A percentile compares a stretch with the other conserved stretches of the same genome.
Evolutionary conservation across 2,329 filamentous ascomycete genomes (phyloP).

Genomic region (Dothideomycetes sp.): DNA sequence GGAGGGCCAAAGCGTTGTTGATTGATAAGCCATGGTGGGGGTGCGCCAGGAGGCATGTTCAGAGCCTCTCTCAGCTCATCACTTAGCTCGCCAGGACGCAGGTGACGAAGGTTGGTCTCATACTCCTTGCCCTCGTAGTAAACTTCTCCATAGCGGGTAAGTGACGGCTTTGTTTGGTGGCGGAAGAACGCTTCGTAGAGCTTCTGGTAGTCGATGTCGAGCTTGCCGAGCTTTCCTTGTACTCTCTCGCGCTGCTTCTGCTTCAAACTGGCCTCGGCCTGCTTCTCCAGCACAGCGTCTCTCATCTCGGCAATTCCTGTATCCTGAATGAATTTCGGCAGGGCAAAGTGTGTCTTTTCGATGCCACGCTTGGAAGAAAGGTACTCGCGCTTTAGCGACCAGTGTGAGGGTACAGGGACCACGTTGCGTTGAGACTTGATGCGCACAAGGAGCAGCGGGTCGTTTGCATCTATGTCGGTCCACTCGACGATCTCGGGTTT

Average conservation of each 20-base stretch:
- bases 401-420: conserved; percentile 86
- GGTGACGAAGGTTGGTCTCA: conserved; percentile 85
- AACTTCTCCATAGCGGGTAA: conserved; percentile 95
- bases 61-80: conserved; percentile 86
- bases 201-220: conserved; percentile 98
- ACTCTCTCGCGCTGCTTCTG: conserved; percentile 94
- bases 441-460: conserved; percentile 80
- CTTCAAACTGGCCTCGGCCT: conserved; percentile 82
- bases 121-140: conserved; percentile 99
- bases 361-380: conserved; percentile 94
- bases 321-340: conserved; percentile 94
- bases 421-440: conserved; percentile 95
- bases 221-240: conserved; percentile 88
- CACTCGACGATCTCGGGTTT: conserved; percentile 95
- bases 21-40: conserved; percentile 95
- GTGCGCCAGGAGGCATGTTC: conserved; percentile 84
- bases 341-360: conserved; percentile 84
- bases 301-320: conserved; percentile 98
- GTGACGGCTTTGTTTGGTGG: conserved; percentile 88
- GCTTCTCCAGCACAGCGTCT: conserved; percentile 90
- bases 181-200: conserved; percentile 98
- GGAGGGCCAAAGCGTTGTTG: conserved; percentile 90
- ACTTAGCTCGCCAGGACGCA: conserved; percentile 81
- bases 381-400: conserved; percentile 95
- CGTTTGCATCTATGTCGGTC: conserved; percentile 87